Conservation (phyloP, 129 eudicot species). For the Dittrichia graveolens region DNA sequence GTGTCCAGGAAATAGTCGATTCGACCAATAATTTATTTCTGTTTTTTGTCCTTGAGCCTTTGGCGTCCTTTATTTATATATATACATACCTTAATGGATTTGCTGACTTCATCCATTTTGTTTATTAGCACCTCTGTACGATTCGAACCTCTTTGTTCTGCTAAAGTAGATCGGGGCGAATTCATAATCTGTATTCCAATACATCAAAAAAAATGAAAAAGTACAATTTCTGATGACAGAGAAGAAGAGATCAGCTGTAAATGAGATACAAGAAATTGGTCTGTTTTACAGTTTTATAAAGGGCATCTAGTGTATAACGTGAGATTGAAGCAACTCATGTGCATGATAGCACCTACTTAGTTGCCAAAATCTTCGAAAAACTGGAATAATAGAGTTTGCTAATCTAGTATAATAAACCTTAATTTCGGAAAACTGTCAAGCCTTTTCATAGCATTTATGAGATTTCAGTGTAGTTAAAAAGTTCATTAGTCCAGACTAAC, state of each 20-base stretch:
- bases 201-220: neutral
- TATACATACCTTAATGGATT: slow-evolving; percentile 58
- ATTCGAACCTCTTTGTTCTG: slow-evolving; percentile 46
- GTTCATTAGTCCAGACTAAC: neutral
- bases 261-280: too few species aligned
- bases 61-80: neutral
- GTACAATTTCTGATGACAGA: neutral
- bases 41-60: neutral
- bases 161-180: slow-evolving; percentile 40
- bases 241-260: neutral
- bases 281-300: too few species aligned
- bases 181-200: slow-evolving; percentile 34
- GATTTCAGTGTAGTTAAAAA: neutral
- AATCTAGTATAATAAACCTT: too few species aligned
- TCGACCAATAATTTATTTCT: neutral
- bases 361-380: too few species aligned
- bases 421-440: too few species aligned
- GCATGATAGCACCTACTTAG: too few species aligned
- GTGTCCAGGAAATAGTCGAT: neutral
- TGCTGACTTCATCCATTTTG: slow-evolving; percentile 66
- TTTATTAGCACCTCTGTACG: slow-evolving; percentile 55
- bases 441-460: neutral
- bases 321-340: too few species aligned
- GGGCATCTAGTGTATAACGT: too few species aligned
- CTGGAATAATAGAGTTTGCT: too few species aligned